Percentiles rank a stretch among this genome's conserved stretches.
Conservation (phyloP, 2,329 filamentous ascomycete species). For the Monosporascus sp. region DNA sequence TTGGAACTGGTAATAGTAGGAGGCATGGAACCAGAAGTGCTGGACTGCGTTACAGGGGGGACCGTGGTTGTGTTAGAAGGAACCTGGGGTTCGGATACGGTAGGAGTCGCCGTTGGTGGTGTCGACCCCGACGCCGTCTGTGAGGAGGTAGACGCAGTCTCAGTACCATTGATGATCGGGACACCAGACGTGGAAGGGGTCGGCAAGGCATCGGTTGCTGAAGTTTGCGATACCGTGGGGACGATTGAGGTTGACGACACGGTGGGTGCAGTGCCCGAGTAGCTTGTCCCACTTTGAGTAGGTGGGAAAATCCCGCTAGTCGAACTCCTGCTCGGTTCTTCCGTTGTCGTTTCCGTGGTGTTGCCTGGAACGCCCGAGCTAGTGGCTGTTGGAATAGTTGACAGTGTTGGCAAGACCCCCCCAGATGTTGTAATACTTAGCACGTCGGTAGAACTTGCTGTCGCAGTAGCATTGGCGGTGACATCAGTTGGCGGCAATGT, state of each 20-base stretch:
- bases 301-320: background rate
- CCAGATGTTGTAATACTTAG: background rate
- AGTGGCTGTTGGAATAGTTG: background rate
- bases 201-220: background rate
- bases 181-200: background rate
- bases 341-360: background rate
- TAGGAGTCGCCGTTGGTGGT: slow-evolving; percentile 1
- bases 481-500: background rate
- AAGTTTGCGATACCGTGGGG: background rate
- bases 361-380: background rate
- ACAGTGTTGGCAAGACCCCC: slow-evolving; percentile 7
- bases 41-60: background rate
- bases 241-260: background rate
- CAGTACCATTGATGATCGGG: background rate
- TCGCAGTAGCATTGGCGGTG: background rate
- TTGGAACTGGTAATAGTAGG: slow-evolving; percentile 2
- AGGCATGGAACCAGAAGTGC: background rate
- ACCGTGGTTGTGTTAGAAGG: slow-evolving; percentile 6
- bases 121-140: background rate
- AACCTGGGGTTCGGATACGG: slow-evolving; percentile 1
- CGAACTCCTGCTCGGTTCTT: background rate
- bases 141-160: too few relatives aligned
- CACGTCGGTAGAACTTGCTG: background rate
- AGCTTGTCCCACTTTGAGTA: too few relatives aligned
- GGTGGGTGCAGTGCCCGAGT: background rate